Percentiles rank a stretch among this genome's conserved stretches.
Conservation (phyloP, 2,329 filamentous ascomycete species). For the Penicillium aurantiogriseum region DNA sequence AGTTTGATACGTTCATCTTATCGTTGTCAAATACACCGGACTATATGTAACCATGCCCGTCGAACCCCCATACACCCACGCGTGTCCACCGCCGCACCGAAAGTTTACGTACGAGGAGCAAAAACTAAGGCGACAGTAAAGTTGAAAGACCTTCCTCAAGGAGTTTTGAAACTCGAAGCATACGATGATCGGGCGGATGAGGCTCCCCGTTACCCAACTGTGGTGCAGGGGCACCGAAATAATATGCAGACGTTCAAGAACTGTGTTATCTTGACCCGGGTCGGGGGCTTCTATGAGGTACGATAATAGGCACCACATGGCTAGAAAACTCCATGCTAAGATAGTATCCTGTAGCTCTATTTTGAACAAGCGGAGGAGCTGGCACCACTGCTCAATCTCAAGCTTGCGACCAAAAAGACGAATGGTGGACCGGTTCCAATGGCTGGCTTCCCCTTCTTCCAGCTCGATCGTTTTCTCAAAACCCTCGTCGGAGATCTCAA, state of each 20-base stretch:
- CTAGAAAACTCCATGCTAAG: constrained; percentile 1
- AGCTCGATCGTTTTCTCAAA: constrained; percentile 90
- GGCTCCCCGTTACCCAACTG: constrained; percentile 71
- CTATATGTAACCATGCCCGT: constrained; percentile 33
- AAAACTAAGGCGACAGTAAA: constrained; percentile 41
- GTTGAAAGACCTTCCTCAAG: constrained; percentile 56
- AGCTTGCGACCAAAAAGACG: constrained; percentile 79
- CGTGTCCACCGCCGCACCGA: constrained; percentile 13
- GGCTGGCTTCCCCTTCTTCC: constrained; percentile 92
- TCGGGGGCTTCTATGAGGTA: constrained; percentile 92
- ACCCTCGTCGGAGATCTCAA: constrained; percentile 86
- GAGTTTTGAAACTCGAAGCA: constrained; percentile 48
- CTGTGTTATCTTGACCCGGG: constrained; percentile 85
- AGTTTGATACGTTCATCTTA: constrained; percentile 8
- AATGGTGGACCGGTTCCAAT: constrained; percentile 77
- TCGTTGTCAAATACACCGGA: constrained; percentile 26
- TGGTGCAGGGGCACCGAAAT: constrained; percentile 78
- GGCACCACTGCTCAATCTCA: constrained; percentile 81
- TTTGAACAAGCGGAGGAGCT: constrained; percentile 92
- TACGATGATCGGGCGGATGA: constrained; percentile 47
- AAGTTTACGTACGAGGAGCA: constrained; percentile 26
- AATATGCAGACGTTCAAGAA: constrained; percentile 91
- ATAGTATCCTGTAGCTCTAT: constrained; percentile 61
- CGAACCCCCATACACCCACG: constrained; percentile 21
- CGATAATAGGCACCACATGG: not conserved